Conservation (phyloP, 805 yeast genomes). For the Teunomyces panamensis region DNA sequence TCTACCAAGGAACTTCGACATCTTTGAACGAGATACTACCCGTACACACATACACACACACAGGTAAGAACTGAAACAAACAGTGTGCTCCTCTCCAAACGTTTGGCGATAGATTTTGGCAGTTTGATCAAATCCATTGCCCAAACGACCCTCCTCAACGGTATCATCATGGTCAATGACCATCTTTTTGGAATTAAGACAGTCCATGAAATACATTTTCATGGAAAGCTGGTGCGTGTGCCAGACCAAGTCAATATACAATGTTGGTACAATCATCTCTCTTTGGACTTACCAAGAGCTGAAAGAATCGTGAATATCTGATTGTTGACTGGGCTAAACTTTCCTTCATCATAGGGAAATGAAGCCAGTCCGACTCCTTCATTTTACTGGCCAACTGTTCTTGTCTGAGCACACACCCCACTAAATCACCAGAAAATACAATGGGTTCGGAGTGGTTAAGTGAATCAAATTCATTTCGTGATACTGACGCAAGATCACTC, state of each 20-base stretch:
- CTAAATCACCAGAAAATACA: conserved; percentile 20
- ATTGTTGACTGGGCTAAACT: conserved; percentile 12
- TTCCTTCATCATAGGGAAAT: conserved; percentile 11
- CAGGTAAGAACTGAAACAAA: conserved; percentile 22
- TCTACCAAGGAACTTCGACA: conserved; percentile 6
- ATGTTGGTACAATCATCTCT: conserved; percentile 19
- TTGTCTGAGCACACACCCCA: conserved; percentile 22
- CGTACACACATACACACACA: conserved; percentile 9
- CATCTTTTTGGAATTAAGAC: conserved; percentile 3
- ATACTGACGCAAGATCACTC: conserved; percentile 8
- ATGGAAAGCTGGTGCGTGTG: conserved; percentile 23
- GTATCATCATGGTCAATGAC: conserved; percentile 25
- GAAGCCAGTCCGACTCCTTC: conserved; percentile 18
- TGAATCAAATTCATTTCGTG: conserved; percentile 13
- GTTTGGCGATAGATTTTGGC: conserved; percentile 12
- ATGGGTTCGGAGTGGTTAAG: conserved; percentile 3
- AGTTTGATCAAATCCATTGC: conserved; percentile 15
- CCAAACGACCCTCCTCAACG: conserved; percentile 18
- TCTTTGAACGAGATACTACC: conserved; percentile 3
- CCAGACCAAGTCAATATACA: conserved; percentile 28
- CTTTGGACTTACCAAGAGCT: conserved; percentile 5
- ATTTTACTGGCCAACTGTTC: conserved; percentile 20
- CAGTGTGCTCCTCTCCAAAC: conserved; percentile 14
- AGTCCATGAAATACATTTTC: conserved; percentile 13
- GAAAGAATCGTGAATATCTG: conserved; percentile 18